These are phyloP conservation scores for Oxalis stricta DNA, from an alignment of 441 rosid species.

Conservation along the genomic window DNA sequence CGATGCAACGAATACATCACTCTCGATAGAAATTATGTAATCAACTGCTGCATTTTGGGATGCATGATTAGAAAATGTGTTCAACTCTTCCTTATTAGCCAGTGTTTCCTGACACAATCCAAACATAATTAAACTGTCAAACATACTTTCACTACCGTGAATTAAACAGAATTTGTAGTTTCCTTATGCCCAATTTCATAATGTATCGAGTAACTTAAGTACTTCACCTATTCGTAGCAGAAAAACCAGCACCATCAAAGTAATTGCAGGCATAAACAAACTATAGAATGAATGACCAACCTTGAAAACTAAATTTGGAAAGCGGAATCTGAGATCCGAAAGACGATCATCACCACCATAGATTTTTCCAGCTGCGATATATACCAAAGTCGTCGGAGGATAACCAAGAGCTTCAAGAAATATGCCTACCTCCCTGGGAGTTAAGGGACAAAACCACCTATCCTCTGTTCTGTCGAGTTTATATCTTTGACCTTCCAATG, in stretches of 20 bases:
- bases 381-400: conserved; percentile 50
- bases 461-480: conserved; percentile 77
- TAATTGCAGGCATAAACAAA: not conserved
- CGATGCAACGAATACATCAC: conserved; percentile 80
- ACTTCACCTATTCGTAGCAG: no score
- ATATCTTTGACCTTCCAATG: conserved; percentile 92
- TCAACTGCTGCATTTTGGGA: conserved; percentile 88
- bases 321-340: conserved; percentile 45
- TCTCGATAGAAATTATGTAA: conserved; percentile 74
- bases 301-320: conserved; percentile 77
- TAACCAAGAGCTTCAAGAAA: conserved; percentile 81
- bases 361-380: conserved; percentile 81
- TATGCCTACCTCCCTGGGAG: conserved; percentile 82
- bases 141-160: no score
- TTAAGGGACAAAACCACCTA: conserved; percentile 83
- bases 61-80: conserved; percentile 48
- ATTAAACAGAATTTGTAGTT: no score
- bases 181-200: no score
- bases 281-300: conserved; percentile 21
- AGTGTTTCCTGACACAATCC: conserved; percentile 47
- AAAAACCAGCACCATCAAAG: conserved; percentile 4
- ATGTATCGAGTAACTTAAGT: no score
- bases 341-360: conserved; percentile 66
- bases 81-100: conserved; percentile 45
- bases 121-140: no score